Evolutionary conservation across 2,329 filamentous ascomycete species (phyloP), one percentile per base, ranked within the genome.

Genomic region (Paecilomyces formosus): DNA sequence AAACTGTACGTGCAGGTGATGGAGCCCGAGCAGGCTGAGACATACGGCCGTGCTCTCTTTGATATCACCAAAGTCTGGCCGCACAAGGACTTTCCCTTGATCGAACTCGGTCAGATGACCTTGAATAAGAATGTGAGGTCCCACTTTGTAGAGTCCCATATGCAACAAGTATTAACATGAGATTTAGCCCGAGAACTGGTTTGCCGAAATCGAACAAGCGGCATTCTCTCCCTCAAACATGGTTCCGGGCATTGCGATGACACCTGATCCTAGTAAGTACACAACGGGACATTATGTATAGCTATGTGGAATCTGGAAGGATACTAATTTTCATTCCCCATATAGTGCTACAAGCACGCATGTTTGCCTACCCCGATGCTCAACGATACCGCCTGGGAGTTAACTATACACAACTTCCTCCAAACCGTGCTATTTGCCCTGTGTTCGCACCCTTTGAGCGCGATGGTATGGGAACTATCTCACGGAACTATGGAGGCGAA

Each of bases 371-470:
- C 59, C 68, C 65, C 28, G 67, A 76, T 53, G 76, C 74, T 7
- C 73, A 92, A 69, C 77, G 90, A 26, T 85, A 81, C 15, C 84
- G 89, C 13, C 79, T 92, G 0, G 89, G 89, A 11, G 76, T 84
- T 54, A 92, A 92, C 73, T 92, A 85, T 83, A 79, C 92, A 63
- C 87, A 92, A 65, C 74, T 92, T 0, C 89, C 89, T 0, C 88
- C 92, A 69, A 92, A 92, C 73, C 82, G 84, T 12, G 88, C 89
- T 0, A 81, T 90, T 0, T 90, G 87, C 61, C 88, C 88, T 0
- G 85, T 89, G 35, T 85, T 90, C 81, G 90, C 88, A 74, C 82
- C 88, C 68, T 87, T 87, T 68, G 88, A 91, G 74, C 85, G 49
- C n/a, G 49, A 52, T 22, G 49, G 49, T 7, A 1, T 1, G 1